Percentiles rank a stretch among this genome's conserved stretches.
Conservation (phyloP, 2,329 filamentous ascomycete genomes). For the Byssochlamys sp. region DNA sequence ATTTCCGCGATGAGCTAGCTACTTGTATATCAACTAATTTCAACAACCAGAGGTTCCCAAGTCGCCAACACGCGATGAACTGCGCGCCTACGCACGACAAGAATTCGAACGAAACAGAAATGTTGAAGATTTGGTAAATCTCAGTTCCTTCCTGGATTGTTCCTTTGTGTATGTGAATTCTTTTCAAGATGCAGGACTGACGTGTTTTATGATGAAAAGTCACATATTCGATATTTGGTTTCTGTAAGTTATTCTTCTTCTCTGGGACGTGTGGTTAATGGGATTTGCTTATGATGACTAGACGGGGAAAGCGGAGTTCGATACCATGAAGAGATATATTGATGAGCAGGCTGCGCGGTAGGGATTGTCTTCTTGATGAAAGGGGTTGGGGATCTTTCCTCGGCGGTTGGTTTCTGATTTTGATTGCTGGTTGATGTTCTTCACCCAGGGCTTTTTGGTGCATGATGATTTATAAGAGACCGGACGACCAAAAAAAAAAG, state of each 20-base stretch:
- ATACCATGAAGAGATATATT: conserved; percentile 38
- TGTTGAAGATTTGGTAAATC: conserved; percentile 33
- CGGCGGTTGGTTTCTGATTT: too few relatives aligned
- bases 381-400: too few relatives aligned
- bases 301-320: conserved; percentile 39
- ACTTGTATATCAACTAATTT: too few relatives aligned
- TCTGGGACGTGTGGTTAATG: neutral
- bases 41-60: conserved; percentile 26
- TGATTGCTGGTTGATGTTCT: neutral
- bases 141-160: neutral
- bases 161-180: too few relatives aligned
- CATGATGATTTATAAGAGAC: neutral
- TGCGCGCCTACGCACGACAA: conserved; percentile 33
- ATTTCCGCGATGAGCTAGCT: too few relatives aligned
- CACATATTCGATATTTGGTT: conserved; percentile 37
- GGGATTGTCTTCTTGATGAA: too few relatives aligned
- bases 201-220: conserved; percentile 6
- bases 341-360: conserved; percentile 31
- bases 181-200: neutral
- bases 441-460: neutral
- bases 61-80: conserved; percentile 31
- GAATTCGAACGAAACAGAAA: conserved; percentile 37
- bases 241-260: conserved; percentile 20
- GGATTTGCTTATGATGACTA: conserved; percentile 10
- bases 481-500: neutral